Evolutionary conservation across 306 rosid genomes (phyloP).

Genomic region (Lathyrus aphaca): DNA sequence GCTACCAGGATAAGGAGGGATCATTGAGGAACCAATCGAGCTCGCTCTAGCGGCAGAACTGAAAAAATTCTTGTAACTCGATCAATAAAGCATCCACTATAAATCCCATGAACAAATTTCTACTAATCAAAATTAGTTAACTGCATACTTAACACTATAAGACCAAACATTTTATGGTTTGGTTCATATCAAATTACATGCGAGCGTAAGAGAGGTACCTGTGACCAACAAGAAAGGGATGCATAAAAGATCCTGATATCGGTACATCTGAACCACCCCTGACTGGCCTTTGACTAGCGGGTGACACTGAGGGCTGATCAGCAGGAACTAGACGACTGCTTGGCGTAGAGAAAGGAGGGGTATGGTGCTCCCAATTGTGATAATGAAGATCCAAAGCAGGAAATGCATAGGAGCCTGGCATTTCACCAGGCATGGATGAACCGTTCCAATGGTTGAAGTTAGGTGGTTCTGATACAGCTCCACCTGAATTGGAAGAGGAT

Average conservation of each 20-base stretch:
- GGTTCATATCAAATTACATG: slow-evolving; percentile 18
- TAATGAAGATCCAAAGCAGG: slow-evolving; percentile 91
- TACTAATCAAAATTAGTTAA: not conserved
- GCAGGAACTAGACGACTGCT: slow-evolving; percentile 61
- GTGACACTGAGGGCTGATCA: slow-evolving; percentile 69
- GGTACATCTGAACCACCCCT: slow-evolving; percentile 70
- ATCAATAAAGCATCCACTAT: slow-evolving; percentile 22
- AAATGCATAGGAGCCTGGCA: slow-evolving; percentile 75
- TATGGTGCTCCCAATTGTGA: slow-evolving; percentile 89
- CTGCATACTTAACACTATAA: not conserved
- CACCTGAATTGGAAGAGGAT: slow-evolving; percentile 81
- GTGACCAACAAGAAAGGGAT: slow-evolving; percentile 86
- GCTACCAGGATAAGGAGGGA: slow-evolving; percentile 97
- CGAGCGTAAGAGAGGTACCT: slow-evolving; percentile 53
- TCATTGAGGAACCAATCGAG: slow-evolving; percentile 80
- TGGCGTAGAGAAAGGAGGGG: slow-evolving; percentile 77
- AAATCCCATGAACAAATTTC: slow-evolving; percentile 24
- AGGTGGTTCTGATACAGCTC: slow-evolving; percentile 77
- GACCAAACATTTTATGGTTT: not conserved
- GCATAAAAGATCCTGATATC: slow-evolving; percentile 81
- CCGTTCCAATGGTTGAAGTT: slow-evolving; percentile 79
- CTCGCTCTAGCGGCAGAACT: slow-evolving; percentile 86
- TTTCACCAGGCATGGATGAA: slow-evolving; percentile 76
- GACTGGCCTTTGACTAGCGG: slow-evolving; percentile 72
- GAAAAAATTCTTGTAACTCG: slow-evolving; percentile 43